Evolutionary conservation across 495 filamentous ascomycete species (phyloP), one percentile per base, ranked within the genome.

Genomic region (Penicillium riverlandense): DNA sequence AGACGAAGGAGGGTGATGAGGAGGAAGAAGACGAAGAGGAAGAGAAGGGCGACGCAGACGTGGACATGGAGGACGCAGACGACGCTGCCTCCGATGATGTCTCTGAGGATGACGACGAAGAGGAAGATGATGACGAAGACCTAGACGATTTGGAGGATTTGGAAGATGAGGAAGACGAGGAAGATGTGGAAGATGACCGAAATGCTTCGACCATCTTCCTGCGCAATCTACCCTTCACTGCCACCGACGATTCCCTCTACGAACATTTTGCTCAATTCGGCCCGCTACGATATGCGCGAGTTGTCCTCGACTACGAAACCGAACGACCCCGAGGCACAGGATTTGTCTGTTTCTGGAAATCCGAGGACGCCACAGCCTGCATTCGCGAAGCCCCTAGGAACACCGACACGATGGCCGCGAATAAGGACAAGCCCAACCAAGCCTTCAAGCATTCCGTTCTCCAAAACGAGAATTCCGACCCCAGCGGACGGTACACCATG

Each of bases 171-270:
- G 71, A 77, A 13, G 73, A 78, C 0, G 74, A 78, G 29, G 71
- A 74, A 32, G 73, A 71, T 29, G 65, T 73, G 38, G 66, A 71
- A 45, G 62, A 69, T 45, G 57, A 65, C 47, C 50, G 80, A 77
- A 84, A 83, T 49, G 75, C 72, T 4, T 78, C 78, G 9, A 96
- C 90, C 0, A 65, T 96, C 33, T 99, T 99, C 70, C 77, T 97
- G 53, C 88, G 92, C 46, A 99, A 99, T 57, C 72, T 99, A 15
- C 90, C 92, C 1, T 99, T 94, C 62, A 84, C 85, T 11, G 78
- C 76, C 29, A 81, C 82, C 16, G 89, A 99, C 55, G 80, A 88
- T 42, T 66, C 75, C 14, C 77, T 99, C 13, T 81, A 86, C 49
- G 76, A 83, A 28, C 89, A 95, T 54, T 99, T 99, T 55, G 61